Base-by-base conservation (phyloP, 2,329 filamentous ascomycete species). In the Cercospora brassicicola region DNA sequence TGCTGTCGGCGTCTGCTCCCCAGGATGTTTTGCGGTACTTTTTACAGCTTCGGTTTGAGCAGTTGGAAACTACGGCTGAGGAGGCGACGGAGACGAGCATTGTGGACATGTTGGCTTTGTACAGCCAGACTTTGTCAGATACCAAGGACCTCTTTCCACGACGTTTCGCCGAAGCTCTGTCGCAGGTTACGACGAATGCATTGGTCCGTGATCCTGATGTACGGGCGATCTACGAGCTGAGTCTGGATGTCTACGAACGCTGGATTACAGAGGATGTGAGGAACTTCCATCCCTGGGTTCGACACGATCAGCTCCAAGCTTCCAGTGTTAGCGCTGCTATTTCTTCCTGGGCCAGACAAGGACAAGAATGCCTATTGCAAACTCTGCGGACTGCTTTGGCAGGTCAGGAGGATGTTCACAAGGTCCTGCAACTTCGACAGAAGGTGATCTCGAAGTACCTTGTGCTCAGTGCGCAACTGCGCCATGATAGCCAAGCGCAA, bases 251-350 rank as follows among this genome's bases (percentile, higher is more conserved):
- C 9, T 89, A 92, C 74, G 88, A 90, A 71, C 85, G 86, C 20
- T 96, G 93, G 91, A 91, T 95, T 70, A 86, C 91, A 18, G 89
- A 93, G 7, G 92, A 96, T 68, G 91, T 97, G 51, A 88, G 87
- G 57, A 91, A 90, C 71, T 97, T 96, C 76, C 94, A 89, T 0
- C 94, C 94, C 0, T 97, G 93, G 81, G 91, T 96, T 39, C 89
- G 91, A 31, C 89, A 96, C 73, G 92, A 94, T 72, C 91, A 95
- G 72, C 73, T 85, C 4, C 76, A 80, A 26, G 70, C 76, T 31
- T 65, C 77, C 2, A 81, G 84, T 18, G 81, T 77, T 1, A 59
- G 78, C 5, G 79, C 82, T 66, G 79, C 75, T 20, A 74, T 82
- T 61, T 69, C 86, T 15, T 82, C 96, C 0, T 97, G 94, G 94